phyloP scores from a whole-genome alignment of 2,329 filamentous ascomycete genomes.

The Blastomyces gilchristii region DNA sequence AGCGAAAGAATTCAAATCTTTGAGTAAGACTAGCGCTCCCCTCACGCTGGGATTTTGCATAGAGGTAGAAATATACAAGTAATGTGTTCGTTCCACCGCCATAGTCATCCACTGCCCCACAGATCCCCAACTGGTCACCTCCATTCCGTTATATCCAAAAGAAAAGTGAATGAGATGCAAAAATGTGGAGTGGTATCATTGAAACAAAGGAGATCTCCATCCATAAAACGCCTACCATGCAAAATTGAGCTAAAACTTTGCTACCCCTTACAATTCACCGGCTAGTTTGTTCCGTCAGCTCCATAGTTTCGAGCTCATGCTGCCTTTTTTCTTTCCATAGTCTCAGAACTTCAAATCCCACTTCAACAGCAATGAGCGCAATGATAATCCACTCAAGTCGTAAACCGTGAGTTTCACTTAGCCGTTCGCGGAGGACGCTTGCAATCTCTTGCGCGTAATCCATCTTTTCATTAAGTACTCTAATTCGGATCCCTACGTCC shows the following conservation, averaged over 20 bases:
- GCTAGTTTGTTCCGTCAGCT: background rate
- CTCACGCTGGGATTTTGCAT: background rate
- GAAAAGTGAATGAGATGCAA: background rate
- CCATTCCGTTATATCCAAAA: background rate
- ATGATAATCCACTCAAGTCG: constrained; percentile 95
- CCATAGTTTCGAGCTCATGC: constrained; percentile 23
- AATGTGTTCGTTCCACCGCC: background rate
- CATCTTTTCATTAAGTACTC: constrained; percentile 90
- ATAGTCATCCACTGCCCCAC: background rate
- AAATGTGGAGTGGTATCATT: background rate
- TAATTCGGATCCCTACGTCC: constrained; percentile 85
- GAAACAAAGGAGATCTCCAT: background rate
- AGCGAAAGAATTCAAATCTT: background rate
- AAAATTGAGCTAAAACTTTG: background rate
- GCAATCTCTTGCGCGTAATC: constrained; percentile 96
- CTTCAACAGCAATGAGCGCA: constrained; percentile 81
- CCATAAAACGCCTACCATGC: constrained; percentile 1
- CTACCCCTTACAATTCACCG: background rate
- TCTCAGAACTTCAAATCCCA: constrained; percentile 71
- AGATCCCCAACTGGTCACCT: background rate
- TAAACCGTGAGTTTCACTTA: constrained; percentile 82
- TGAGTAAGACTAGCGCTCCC: background rate
- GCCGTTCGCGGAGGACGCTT: constrained; percentile 71
- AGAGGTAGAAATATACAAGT: constrained; percentile 1
- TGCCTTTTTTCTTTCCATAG: constrained; percentile 54